Percentiles rank a stretch among this genome's conserved stretches.
Conservation (phyloP, 768 basidiomycete species). For the Naganishia vaughanmartiniae region DNA sequence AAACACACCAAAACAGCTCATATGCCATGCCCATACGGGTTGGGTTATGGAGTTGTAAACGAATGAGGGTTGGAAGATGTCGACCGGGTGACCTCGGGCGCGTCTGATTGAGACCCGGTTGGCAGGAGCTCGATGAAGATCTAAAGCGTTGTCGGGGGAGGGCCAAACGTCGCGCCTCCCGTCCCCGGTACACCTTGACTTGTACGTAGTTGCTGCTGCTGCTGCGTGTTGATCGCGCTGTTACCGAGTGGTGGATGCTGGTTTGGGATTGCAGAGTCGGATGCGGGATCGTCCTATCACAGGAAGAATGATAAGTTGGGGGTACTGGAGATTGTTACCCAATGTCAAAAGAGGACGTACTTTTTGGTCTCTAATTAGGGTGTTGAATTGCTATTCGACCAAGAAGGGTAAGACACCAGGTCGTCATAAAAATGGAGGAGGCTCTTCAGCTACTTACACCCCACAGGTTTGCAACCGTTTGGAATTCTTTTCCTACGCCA, state of each 20-base stretch:
- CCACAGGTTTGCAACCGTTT: slow-evolving; percentile 83
- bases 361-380: slow-evolving; percentile 48
- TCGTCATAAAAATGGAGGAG: not conserved
- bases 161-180: slow-evolving; percentile 34
- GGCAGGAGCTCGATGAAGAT: no score
- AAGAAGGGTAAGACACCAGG: not conserved
- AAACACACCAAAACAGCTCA: no score
- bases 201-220: slow-evolving; percentile 27
- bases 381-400: slow-evolving; percentile 40
- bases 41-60: no score
- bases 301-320: not conserved
- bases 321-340: not conserved
- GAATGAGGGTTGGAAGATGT: no score
- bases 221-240: not conserved
- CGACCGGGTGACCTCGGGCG: no score
- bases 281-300: not conserved
- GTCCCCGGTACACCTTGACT: slow-evolving; percentile 49
- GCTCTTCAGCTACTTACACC: slow-evolving; percentile 49
- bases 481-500: slow-evolving; percentile 88
- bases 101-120: no score
- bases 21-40: no score
- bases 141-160: not conserved
- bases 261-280: slow-evolving; percentile 9
- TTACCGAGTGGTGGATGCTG: not conserved
- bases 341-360: slow-evolving; percentile 21